phyloP scores from a whole-genome alignment of 306 rosid genomes.

The Geum urbanum region DNA sequence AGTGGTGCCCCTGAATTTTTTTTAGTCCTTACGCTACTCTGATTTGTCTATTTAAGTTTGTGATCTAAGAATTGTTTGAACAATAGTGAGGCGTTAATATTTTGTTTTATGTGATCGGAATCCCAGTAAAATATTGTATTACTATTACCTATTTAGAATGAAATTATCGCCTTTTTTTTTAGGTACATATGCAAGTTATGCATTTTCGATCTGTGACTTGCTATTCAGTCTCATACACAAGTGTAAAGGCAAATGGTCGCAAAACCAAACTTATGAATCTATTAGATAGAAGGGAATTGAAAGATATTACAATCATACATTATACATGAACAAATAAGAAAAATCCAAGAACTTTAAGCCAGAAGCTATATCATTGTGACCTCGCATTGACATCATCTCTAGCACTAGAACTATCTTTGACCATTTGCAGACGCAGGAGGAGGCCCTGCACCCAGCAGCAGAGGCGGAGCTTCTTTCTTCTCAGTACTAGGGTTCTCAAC shows the following conservation, averaged over 20 bases:
- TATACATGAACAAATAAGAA: background rate
- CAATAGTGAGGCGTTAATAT: no score
- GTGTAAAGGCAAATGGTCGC: background rate
- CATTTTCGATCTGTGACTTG: no score
- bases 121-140: no score
- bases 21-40: no score
- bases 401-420: constrained; percentile 30
- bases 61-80: no score
- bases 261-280: background rate
- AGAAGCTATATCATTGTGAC: background rate
- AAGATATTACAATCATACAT: background rate
- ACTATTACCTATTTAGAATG: no score
- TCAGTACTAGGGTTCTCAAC: constrained; percentile 32
- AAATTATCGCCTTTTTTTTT: no score
- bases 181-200: no score
- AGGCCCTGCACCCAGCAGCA: constrained; percentile 65
- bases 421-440: constrained; percentile 24
- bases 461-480: constrained; percentile 51
- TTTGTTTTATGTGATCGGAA: no score
- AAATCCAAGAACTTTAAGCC: background rate
- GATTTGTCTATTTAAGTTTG: no score
- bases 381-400: constrained; percentile 15
- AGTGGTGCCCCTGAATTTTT: no score
- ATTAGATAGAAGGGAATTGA: background rate
- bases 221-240: no score